Base-by-base conservation (phyloP, 768 basidiomycete species). In the Phaffia tasmanica region DNA sequence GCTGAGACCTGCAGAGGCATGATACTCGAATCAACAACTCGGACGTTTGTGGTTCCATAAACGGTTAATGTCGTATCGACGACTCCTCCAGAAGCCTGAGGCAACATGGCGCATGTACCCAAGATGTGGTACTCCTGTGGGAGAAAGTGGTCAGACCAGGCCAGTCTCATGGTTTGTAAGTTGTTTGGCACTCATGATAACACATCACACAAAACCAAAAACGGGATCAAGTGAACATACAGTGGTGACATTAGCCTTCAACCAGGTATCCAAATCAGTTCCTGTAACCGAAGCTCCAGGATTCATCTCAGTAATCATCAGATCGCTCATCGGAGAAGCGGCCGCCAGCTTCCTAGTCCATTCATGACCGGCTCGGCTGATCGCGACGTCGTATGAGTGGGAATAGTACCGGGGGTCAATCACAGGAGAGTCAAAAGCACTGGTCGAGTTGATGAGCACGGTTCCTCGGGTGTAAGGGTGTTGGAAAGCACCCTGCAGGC, bases 391-490 rank as follows among this genome's bases (percentile, higher is more conserved):
- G 57, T 63, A 64, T 35, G 63, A 42, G 57, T 69, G 62, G 4
- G 57, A 62, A 63, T 85, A 81, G 75, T 86, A 87, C 67, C 80
- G 75, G 4, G 86, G 86, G 74, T 87, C 84, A 72, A 87, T 83
- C 54, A 80, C 73, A 9, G 85, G 84, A 27, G 77, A 72, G 64
- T 82, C 81, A 75, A 87, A 88, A 2, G 83, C 77, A 64, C 19
- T 19, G 18, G 79, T 77, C 4, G 82, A 81, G 71, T 79, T 83
- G 67, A 69, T 59, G 48, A 64, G 63, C 25, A 69, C 67, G 8
- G 67, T 58, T 49, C 67, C 67, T 59, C 67, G 67, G 77, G 82
- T 84, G 73, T 83, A 78, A 0, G 85, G 83, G 71, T 83, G 83
- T 73, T 86, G 86, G 21, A 85, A 73, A 1, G 84, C 86, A 9